phyloP scores from a whole-genome alignment of 768 basidiomycete species.

The Daedaleopsis sinensis region DNA sequence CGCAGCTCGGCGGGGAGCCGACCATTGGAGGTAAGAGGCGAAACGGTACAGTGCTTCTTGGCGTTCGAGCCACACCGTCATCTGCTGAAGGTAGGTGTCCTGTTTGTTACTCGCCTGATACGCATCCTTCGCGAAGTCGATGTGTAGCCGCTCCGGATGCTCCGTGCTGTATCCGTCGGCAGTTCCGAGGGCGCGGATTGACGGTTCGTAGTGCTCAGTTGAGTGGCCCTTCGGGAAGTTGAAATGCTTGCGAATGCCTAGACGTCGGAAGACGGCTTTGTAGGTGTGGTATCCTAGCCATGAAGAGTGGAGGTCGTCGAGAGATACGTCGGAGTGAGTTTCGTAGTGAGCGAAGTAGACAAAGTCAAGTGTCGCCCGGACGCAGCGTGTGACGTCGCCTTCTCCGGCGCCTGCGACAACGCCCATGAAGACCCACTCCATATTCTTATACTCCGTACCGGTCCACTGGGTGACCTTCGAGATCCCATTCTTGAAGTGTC shows the following conservation, averaged over 20 bases:
- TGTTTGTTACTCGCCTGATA: slow-evolving; percentile 31
- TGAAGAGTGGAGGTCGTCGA: too few relatives aligned
- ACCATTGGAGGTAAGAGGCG: slow-evolving; percentile 31
- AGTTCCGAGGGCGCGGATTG: too few relatives aligned
- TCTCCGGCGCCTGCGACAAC: too few relatives aligned
- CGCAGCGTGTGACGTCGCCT: too few relatives aligned
- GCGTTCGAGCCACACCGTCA: slow-evolving; percentile 41
- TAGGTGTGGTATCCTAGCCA: too few relatives aligned
- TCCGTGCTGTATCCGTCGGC: slow-evolving; percentile 33
- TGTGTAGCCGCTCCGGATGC: slow-evolving; percentile 41
- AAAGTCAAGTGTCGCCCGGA: too few relatives aligned
- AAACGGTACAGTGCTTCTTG: slow-evolving; percentile 37
- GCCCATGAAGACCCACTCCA: too few relatives aligned
- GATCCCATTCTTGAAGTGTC: slow-evolving; percentile 48
- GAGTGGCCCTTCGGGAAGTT: neutral
- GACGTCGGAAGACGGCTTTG: too few relatives aligned
- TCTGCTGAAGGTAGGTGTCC: slow-evolving; percentile 34
- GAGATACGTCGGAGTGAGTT: too few relatives aligned
- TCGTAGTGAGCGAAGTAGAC: too few relatives aligned
- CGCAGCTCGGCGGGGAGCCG: neutral
- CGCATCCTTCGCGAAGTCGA: slow-evolving; percentile 42
- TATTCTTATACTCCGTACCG: slow-evolving; percentile 37
- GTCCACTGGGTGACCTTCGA: slow-evolving; percentile 45
- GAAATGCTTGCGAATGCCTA: too few relatives aligned
- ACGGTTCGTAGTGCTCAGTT: neutral